Base-by-base conservation (phyloP, 306 rosid species). In the Casuarina glauca region DNA sequence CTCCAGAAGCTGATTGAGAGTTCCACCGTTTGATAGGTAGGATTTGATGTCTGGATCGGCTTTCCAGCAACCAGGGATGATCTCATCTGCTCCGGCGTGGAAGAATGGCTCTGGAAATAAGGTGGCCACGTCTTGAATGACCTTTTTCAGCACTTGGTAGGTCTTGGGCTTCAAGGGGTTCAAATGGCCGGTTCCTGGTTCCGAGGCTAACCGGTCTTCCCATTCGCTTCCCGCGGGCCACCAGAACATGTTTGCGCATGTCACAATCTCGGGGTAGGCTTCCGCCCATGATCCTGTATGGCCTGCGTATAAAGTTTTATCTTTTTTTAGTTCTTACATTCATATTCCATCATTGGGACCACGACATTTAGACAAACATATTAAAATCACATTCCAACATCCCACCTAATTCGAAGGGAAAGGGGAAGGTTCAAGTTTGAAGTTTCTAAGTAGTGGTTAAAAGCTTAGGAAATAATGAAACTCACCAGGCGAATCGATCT, bases 161-260 rank as follows among this genome's bases (percentile, higher is more conserved):
- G 97, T 94, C 61, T 78, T 90, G 74, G 97, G 92, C 75, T 89
- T 89, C 74, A 94, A 80, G 49, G 98, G 98, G 81, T 94, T 94
- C 76, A 94, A 85, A 7, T 94, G 98, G 35, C 98, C 96, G 5
- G 93, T 84, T 74, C 98, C 98, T 2, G 97, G 97, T 74, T 94
- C 97, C 2, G 95, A 54, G 2, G 97, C 98, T 9, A 89, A 76
- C 5, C 88, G 79, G 8, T 86, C 88, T 8, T 62, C 26, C 93
- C 93, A 88, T 3, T 71, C 70, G 10, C 70, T 72, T 43, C 80
- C 89, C 0, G 96, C 91, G 2, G 94, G 94, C 86, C 74, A 84
- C 98, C 98, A 92, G 80, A 94, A 94, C 92, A 81, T 90, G 89
- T 92, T 84, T 36, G 97, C 97, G 66, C 98, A 94, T 2, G 97